These are phyloP conservation scores for Lentinula sp. DNA, from an alignment of 768 basidiomycete species.

Conservation along the genomic window DNA sequence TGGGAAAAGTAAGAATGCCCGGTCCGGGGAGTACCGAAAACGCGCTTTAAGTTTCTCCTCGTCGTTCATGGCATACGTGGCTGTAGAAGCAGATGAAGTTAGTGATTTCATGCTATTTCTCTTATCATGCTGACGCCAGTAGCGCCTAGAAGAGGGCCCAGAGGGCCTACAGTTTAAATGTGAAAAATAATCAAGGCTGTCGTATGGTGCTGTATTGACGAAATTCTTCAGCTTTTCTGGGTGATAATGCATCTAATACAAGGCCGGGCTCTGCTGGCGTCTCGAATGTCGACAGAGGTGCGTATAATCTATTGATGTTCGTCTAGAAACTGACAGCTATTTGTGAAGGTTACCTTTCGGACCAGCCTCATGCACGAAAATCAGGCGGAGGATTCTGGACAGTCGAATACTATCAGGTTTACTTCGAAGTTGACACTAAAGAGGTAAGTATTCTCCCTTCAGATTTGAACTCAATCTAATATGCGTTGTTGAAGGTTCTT, in stretches of 20 bases:
- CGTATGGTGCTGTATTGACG: neutral
- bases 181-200: constrained; percentile 13
- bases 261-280: constrained; percentile 27
- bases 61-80: constrained; percentile 28
- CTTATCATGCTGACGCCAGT: neutral
- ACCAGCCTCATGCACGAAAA: constrained; percentile 39
- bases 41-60: neutral
- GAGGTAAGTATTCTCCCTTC: constrained; percentile 35
- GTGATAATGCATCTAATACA: constrained; percentile 26
- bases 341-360: constrained; percentile 56
- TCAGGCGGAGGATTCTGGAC: constrained; percentile 64
- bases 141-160: constrained; percentile 62
- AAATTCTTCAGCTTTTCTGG: constrained; percentile 46
- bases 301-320: constrained; percentile 8
- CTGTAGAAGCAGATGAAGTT: constrained; percentile 8
- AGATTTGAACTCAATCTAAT: neutral
- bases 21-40: neutral
- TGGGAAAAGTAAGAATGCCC: neutral
- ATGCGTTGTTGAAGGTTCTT: constrained; percentile 46
- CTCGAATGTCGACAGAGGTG: constrained; percentile 50
- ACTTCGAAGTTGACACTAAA: constrained; percentile 85
- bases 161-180: constrained; percentile 73
- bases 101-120: neutral
- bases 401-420: constrained; percentile 80
- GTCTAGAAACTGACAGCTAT: neutral